Base-by-base conservation (phyloP, 2,329 filamentous ascomycete genomes). In the Venturia effusa region DNA sequence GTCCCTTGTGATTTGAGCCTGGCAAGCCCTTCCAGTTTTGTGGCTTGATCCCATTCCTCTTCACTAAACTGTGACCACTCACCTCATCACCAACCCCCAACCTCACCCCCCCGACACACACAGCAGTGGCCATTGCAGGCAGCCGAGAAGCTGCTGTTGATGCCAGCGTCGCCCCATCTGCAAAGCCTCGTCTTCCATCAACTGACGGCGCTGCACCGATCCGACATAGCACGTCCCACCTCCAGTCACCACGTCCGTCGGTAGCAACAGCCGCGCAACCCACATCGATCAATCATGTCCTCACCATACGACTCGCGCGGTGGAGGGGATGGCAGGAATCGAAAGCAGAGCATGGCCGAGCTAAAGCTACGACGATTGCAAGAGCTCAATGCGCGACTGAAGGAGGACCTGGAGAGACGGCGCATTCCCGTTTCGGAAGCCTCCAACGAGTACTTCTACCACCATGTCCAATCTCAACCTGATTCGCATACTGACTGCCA, bases 291-390 rank as follows among this genome's bases (percentile, higher is more conserved):
- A 68, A 78, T 70, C 68, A 86, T 85, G 82, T 81, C 84, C 71
- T 74, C 83, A 67, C 80, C 84, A 65, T 88, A 88, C 77, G 85
- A 87, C 74, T 80, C 86, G 70, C 84, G 85, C 75, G 82, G 82
- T 66, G 85, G 83, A 69, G 84, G 84, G 69, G 84, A 86, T 73
- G 80, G 82, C 70, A 86, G 84, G 83, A 96, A 92, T 81, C 97
- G 95, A 82, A 97, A 97, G 83, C 94, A 97, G 81, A 96, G 91
- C 75, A 97, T 99, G 90, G 93, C 93, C 70, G 94, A 99, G 77
- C 85, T 99, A 68, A 99, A 99, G 84, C 86, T 97, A 72, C 88
- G 94, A 73, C 89, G 94, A 68, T 83, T 99, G 78, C 97, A 92
- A 67, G 94, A 99, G 81, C 85, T 99, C 72, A 99, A 97, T 83